Conservation (phyloP, 805 yeast genomes). For the Zygoascus flipseniorum region DNA sequence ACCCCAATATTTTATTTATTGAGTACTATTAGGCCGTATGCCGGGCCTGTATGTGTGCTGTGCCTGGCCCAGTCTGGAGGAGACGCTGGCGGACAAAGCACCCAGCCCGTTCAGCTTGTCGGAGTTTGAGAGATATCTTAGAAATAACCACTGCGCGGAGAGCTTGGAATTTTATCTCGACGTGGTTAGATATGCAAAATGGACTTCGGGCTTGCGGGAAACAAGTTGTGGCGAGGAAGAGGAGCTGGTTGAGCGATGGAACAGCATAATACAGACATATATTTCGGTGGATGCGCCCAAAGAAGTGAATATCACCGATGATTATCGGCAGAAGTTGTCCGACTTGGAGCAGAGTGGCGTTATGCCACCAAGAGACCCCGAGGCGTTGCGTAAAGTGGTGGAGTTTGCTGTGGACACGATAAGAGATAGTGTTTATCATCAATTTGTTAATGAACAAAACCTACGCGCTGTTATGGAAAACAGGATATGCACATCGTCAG, state of each 20-base stretch:
- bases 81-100: constrained; percentile 5
- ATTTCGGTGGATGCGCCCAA: constrained; percentile 19
- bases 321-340: constrained; percentile 20
- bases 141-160: constrained; percentile 27
- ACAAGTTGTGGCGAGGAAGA: background rate
- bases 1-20: no score
- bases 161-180: constrained; percentile 26
- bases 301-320: constrained; percentile 26
- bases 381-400: background rate
- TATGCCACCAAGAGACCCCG: background rate
- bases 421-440: background rate
- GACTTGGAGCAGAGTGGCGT: background rate
- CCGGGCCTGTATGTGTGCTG: background rate
- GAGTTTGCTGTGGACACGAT: background rate
- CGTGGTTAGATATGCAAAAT: constrained; percentile 17
- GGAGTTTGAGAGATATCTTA: constrained; percentile 22
- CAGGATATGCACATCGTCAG: background rate
- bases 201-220: background rate
- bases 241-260: constrained; percentile 15
- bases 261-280: constrained; percentile 21
- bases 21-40: background rate
- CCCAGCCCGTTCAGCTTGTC: constrained; percentile 22
- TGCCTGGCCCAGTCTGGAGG: background rate
- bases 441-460: background rate
- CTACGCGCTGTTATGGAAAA: background rate